phyloP scores from a whole-genome alignment of 331 rosid species.

The Spiraea crenata region DNA sequence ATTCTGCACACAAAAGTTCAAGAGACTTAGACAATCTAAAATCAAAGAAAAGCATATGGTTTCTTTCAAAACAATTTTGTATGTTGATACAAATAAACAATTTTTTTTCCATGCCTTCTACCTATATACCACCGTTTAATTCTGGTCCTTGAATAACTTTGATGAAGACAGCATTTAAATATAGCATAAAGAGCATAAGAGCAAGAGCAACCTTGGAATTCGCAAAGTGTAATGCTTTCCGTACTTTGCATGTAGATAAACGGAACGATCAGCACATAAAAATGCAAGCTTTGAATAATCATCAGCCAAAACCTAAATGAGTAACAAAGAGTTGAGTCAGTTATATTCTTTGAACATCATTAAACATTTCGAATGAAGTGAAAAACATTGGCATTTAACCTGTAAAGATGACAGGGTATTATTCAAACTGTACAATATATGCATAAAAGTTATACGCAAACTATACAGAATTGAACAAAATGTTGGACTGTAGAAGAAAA shows the following conservation, averaged over 20 bases:
- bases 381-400: neutral
- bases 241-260: conserved; percentile 82
- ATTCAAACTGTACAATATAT: neutral
- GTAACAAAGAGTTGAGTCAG: conserved; percentile 22
- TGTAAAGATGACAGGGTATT: neutral
- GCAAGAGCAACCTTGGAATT: conserved; percentile 66
- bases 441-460: neutral
- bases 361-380: neutral
- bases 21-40: neutral
- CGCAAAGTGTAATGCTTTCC: conserved; percentile 89
- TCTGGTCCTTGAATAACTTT: too few species aligned
- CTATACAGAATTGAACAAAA: neutral
- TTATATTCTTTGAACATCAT: conserved; percentile 3
- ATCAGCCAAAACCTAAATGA: conserved; percentile 60
- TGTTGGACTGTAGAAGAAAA: neutral
- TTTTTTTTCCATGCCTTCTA: too few species aligned
- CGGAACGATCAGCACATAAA: conserved; percentile 86
- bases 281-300: conserved; percentile 96
- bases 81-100: too few species aligned
- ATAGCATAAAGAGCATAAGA: conserved; percentile 12
- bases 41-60: too few species aligned
- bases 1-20: conserved; percentile 51
- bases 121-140: too few species aligned
- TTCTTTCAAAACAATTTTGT: too few species aligned
- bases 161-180: neutral